Evolutionary conservation across 768 basidiomycete species (phyloP).

Genomic region (Saitozyma podzolica): DNA sequence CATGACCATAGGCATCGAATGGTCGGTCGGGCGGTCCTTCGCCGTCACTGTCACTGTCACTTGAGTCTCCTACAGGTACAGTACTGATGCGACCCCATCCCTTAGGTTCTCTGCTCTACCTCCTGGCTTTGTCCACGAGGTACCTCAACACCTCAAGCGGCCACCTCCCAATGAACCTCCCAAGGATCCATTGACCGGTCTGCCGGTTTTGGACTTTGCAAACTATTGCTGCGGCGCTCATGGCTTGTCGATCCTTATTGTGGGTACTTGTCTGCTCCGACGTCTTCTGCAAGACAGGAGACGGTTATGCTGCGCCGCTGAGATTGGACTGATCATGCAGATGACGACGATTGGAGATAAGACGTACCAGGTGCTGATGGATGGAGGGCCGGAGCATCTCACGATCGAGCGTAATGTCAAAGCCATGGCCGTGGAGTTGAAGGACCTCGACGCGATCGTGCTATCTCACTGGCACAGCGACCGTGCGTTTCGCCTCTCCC

Average conservation of each 20-base stretch:
- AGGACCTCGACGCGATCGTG: constrained; percentile 64
- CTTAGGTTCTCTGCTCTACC: constrained; percentile 76
- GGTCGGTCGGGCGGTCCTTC: constrained; percentile 53
- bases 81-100: not conserved
- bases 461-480: constrained; percentile 77
- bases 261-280: constrained; percentile 52
- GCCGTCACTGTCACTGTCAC: constrained; percentile 15
- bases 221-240: constrained; percentile 77
- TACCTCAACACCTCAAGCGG: constrained; percentile 61
- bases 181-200: constrained; percentile 57
- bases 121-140: constrained; percentile 72
- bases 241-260: constrained; percentile 78
- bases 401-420: constrained; percentile 72
- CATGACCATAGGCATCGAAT: constrained; percentile 61
- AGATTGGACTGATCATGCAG: constrained; percentile 55
- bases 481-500: constrained; percentile 35
- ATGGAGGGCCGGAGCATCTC: constrained; percentile 76
- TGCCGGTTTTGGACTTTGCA: constrained; percentile 70
- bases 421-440: constrained; percentile 62
- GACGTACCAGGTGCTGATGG: constrained; percentile 68
- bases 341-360: constrained; percentile 59
- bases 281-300: not conserved
- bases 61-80: not conserved
- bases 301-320: not conserved
- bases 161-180: constrained; percentile 56